Evolutionary conservation across 805 yeast genomes (phyloP).

Genomic region (Saccharomycopsis schoenii): DNA sequence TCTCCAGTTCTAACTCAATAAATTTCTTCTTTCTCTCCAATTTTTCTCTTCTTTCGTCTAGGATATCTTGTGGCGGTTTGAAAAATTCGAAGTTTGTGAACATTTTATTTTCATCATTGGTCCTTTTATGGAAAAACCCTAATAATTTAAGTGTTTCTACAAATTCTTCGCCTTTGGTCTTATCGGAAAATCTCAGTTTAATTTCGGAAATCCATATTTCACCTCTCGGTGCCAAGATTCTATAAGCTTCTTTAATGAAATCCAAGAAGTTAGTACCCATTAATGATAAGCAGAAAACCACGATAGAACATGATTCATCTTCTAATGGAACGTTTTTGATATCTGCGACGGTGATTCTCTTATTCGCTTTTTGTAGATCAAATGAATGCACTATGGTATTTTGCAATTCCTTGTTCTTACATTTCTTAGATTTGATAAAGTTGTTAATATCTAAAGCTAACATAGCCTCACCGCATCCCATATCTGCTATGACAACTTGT

Average conservation of each 20-base stretch:
- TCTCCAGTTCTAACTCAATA: conserved; percentile 57
- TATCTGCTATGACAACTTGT: conserved; percentile 80
- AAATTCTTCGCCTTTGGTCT: conserved; percentile 58
- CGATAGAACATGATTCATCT: conserved; percentile 73
- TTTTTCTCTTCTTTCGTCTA: conserved; percentile 52
- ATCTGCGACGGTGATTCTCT: conserved; percentile 93
- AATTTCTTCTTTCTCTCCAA: conserved; percentile 56
- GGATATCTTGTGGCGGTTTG: conserved; percentile 66
- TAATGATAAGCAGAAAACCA: conserved; percentile 85
- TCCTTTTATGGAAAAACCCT: conserved; percentile 82
- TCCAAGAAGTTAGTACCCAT: conserved; percentile 98
- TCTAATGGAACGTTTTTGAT: conserved; percentile 79
- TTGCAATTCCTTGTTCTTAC: conserved; percentile 30
- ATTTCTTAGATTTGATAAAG: conserved; percentile 32
- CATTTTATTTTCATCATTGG: conserved; percentile 86
- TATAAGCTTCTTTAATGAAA: conserved; percentile 79
- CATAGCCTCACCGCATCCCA: conserved; percentile 99
- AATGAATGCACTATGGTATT: conserved; percentile 72
- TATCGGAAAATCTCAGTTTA: conserved; percentile 80
- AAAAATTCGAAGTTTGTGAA: conserved; percentile 90
- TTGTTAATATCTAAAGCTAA: conserved; percentile 57
- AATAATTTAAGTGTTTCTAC: conserved; percentile 61
- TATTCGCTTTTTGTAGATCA: conserved; percentile 83
- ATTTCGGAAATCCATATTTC: conserved; percentile 97
- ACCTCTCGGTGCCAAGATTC: conserved; percentile 83